These are phyloP conservation scores for Cenococcum geophilum DNA, from an alignment of 495 filamentous ascomycete species.

Conservation along the genomic window DNA sequence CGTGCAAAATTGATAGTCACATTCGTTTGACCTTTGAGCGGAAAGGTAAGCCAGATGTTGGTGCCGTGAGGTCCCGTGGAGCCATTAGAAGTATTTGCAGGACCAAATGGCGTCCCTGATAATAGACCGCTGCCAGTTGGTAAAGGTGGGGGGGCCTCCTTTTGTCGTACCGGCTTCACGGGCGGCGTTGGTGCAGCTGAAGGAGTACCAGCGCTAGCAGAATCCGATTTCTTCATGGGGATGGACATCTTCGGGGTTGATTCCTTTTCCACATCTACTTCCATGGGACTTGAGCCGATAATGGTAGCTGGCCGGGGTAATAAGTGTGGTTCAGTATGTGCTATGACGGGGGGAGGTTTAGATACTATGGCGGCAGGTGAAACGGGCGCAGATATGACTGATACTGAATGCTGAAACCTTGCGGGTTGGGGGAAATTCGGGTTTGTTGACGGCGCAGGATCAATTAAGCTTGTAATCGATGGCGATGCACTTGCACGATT, in stretches of 20 bases:
- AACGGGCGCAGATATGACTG: conserved; percentile 32
- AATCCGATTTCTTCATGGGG: conserved; percentile 37
- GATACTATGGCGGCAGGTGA: conserved; percentile 24
- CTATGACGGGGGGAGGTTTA: conserved; percentile 14
- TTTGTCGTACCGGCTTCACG: conserved; percentile 52
- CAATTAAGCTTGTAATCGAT: conserved; percentile 83
- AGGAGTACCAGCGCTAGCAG: conserved; percentile 45
- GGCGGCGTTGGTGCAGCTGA: conserved; percentile 51
- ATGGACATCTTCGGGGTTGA: conserved; percentile 12
- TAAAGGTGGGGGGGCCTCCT: conserved; percentile 49
- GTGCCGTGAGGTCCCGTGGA: conserved; percentile 54
- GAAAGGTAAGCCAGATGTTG: conserved; percentile 78
- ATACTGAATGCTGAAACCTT: conserved; percentile 25
- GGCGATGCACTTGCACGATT: conserved; percentile 76
- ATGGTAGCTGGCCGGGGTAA: conserved; percentile 4
- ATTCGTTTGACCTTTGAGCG: conserved; percentile 70
- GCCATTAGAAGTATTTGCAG: conserved; percentile 36
- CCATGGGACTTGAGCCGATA: conserved; percentile 23
- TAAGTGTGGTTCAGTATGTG: conserved; percentile 14
- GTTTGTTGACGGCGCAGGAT: conserved; percentile 53
- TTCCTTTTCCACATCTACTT: conserved; percentile 29
- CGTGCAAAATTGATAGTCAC: conserved; percentile 94
- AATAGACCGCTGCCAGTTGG: conserved; percentile 64
- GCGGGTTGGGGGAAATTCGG: conserved; percentile 23
- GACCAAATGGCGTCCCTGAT: conserved; percentile 54